Conservation (phyloP, 192 early-diverging fungal species). For the Entomortierella parvispora region DNA sequence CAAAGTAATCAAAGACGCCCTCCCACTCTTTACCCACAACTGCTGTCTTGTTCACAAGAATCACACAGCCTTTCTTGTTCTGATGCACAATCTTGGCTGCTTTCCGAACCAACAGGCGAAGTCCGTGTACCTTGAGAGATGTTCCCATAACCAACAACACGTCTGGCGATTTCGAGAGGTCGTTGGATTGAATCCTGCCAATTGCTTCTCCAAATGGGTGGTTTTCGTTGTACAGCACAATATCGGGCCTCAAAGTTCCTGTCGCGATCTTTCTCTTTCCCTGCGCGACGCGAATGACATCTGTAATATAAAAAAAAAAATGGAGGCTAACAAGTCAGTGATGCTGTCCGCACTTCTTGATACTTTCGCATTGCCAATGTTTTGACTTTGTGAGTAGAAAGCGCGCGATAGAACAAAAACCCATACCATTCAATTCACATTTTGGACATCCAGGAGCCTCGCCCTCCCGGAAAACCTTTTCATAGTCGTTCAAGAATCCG, state of each 20-base stretch:
- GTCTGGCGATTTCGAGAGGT: slow-evolving; percentile 73
- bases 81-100: slow-evolving; percentile 69
- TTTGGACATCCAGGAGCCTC: slow-evolving; percentile 74
- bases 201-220: slow-evolving; percentile 79
- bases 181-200: slow-evolving; percentile 64
- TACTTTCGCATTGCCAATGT: neutral
- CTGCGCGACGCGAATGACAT: slow-evolving; percentile 59
- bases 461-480: slow-evolving; percentile 75
- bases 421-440: slow-evolving; percentile 54
- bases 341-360: neutral
- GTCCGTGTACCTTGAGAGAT: slow-evolving; percentile 83
- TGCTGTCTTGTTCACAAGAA: slow-evolving; percentile 82
- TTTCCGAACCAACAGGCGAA: slow-evolving; percentile 80
- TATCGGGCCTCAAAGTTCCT: slow-evolving; percentile 89
- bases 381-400: too few relatives aligned
- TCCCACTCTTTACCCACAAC: slow-evolving; percentile 79
- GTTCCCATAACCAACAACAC: slow-evolving; percentile 91
- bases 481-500: slow-evolving; percentile 68
- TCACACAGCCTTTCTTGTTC: slow-evolving; percentile 63
- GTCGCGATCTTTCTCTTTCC: slow-evolving; percentile 83
- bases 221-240: slow-evolving; percentile 96
- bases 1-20: slow-evolving; percentile 80
- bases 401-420: neutral
- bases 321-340: neutral
- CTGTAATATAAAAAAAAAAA: slow-evolving; percentile 17